phyloP scores from a whole-genome alignment of 2,329 filamentous ascomycete genomes.

The Cephalotrichum gorgonifer region DNA sequence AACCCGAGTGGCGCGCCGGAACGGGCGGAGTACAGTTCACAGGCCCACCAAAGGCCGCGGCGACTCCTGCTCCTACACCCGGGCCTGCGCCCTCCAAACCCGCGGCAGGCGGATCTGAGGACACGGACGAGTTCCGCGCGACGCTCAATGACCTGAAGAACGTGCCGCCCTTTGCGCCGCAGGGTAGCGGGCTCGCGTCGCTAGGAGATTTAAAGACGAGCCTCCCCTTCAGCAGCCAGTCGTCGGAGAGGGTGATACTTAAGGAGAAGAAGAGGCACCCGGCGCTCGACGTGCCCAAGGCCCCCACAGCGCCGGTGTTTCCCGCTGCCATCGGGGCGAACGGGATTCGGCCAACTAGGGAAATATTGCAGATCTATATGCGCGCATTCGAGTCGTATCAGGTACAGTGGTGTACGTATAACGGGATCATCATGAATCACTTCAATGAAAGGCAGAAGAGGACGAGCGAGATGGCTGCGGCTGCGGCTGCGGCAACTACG shows the following conservation, averaged over 20 bases:
- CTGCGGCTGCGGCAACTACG: constrained; percentile 30
- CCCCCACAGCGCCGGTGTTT: constrained; percentile 38
- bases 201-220: constrained; percentile 45
- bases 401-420: constrained; percentile 36
- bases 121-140: constrained; percentile 43
- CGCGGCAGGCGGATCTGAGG: constrained; percentile 39
- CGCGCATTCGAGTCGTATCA: constrained; percentile 44
- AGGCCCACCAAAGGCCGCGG: neutral
- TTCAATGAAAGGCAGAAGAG: constrained; percentile 43
- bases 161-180: constrained; percentile 41
- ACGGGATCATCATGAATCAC: constrained; percentile 43
- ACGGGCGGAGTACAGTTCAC: constrained; percentile 4
- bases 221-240: constrained; percentile 44
- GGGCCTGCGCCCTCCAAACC: constrained; percentile 13
- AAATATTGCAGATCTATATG: constrained; percentile 40
- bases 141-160: constrained; percentile 46
- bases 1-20: constrained; percentile 49
- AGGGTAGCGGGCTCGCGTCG: constrained; percentile 38
- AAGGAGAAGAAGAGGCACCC: constrained; percentile 21
- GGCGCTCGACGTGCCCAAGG: constrained; percentile 32
- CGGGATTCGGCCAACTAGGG: constrained; percentile 29
- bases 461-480: constrained; percentile 32
- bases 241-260: constrained; percentile 31
- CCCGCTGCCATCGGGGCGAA: constrained; percentile 31
- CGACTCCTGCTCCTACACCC: no score